These are phyloP conservation scores for Gleditsia sinensis DNA, from an alignment of 306 rosid species.

Conservation along the genomic window DNA sequence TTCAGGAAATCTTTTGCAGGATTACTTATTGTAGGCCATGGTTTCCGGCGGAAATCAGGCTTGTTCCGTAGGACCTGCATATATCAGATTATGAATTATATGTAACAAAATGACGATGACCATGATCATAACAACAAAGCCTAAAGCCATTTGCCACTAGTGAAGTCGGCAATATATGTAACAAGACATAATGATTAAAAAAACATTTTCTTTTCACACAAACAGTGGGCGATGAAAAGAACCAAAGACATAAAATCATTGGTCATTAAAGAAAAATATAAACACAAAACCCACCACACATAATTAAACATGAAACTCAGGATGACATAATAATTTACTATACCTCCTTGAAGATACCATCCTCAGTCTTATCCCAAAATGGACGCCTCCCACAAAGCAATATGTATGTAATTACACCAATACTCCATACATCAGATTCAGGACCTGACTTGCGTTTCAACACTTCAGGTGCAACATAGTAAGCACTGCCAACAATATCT, in stretches of 20 bases:
- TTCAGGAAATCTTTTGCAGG: constrained; percentile 92
- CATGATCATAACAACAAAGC: too few species aligned
- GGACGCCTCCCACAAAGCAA: constrained; percentile 98
- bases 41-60: constrained; percentile 98
- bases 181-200: not conserved
- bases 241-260: not conserved
- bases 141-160: too few species aligned
- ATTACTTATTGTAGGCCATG: constrained; percentile 83
- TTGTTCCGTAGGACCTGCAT: constrained; percentile 83
- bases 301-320: constrained; percentile 16
- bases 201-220: not conserved
- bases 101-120: too few species aligned
- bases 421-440: constrained; percentile 99
- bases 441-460: constrained; percentile 97
- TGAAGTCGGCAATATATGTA: too few species aligned
- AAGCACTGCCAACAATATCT: constrained; percentile 98
- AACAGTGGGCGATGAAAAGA: not conserved
- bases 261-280: not conserved
- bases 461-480: constrained; percentile 99
- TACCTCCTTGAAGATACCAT: constrained; percentile 99
- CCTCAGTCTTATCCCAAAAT: constrained; percentile 99
- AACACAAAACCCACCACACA: constrained; percentile 14
- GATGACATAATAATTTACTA: constrained; percentile 34
- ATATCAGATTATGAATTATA: constrained; percentile 18
- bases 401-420: constrained; percentile 97